Percentiles rank a stretch among this genome's conserved stretches.
phyloP scores from a whole-genome alignment of 306 rosid genomes.

The Castanospermum australe region DNA sequence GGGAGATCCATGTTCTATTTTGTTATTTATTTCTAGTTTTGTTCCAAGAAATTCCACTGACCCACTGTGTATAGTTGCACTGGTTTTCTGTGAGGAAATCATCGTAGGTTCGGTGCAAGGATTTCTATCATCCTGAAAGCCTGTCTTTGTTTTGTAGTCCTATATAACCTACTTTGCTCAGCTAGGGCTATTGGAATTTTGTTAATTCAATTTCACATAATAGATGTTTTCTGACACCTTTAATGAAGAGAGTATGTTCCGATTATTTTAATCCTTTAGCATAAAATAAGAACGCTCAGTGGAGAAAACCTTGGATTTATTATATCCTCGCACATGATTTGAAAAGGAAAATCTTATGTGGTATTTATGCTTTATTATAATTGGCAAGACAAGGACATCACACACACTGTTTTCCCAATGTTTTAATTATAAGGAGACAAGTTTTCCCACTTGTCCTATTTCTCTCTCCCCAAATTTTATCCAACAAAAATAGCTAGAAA shows the following conservation, averaged over 20 bases:
- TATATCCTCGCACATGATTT: constrained; percentile 19
- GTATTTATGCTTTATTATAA: no score
- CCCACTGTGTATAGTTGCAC: constrained; percentile 27
- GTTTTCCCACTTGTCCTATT: not conserved
- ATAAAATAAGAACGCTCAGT: not conserved
- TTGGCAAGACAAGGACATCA: no score
- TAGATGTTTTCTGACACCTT: constrained; percentile 34
- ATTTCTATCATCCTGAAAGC: constrained; percentile 23
- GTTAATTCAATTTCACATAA: not conserved
- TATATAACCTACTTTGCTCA: constrained; percentile 25
- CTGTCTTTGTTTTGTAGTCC: constrained; percentile 30
- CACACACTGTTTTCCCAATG: no score
- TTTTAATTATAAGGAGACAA: not conserved
- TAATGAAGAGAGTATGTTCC: constrained; percentile 32
- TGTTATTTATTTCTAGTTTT: constrained; percentile 36
- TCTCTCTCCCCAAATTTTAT: not conserved
- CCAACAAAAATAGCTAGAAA: not conserved
- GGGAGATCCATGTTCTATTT: constrained; percentile 34
- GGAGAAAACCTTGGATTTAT: not conserved
- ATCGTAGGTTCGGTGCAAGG: constrained; percentile 32
- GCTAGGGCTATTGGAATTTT: constrained; percentile 36
- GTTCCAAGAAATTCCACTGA: constrained; percentile 39
- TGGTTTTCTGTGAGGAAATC: constrained; percentile 24
- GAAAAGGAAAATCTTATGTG: not conserved
- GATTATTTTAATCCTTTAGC: constrained; percentile 29